Evolutionary conservation across 2,329 filamentous ascomycete species (phyloP).

Genomic region (Tolypocladium tropicale): DNA sequence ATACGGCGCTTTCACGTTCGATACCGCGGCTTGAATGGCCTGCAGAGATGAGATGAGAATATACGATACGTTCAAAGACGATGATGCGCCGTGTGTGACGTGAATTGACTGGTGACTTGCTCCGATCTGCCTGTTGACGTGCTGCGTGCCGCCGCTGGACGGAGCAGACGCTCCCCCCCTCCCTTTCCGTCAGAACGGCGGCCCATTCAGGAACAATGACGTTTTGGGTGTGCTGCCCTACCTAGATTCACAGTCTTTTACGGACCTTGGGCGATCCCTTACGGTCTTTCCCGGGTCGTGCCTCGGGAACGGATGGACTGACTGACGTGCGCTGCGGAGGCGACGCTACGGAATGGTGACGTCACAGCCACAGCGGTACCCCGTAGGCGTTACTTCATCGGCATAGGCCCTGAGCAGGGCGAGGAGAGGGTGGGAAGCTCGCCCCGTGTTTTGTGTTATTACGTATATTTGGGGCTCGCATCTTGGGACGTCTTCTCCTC

Average conservation of each 20-base stretch:
- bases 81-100: not conserved
- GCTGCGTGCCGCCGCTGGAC: not conserved
- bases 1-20: conserved; percentile 15
- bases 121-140: not conserved
- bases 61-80: conserved; percentile 23
- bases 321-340: not conserved
- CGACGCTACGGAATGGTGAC: conserved; percentile 2
- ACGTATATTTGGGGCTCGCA: not conserved
- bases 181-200: too few species aligned
- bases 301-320: too few species aligned
- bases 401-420: not conserved
- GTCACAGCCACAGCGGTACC: not conserved
- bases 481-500: not conserved
- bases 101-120: not conserved
- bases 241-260: not conserved
- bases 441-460: not conserved
- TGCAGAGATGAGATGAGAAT: conserved; percentile 27
- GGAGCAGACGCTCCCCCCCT: too few species aligned
- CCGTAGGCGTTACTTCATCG: not conserved
- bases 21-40: conserved; percentile 18
- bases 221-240: too few species aligned
- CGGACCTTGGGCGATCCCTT: too few species aligned
- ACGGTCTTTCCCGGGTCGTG: too few species aligned
- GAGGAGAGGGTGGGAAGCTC: not conserved
- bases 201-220: not conserved